These are phyloP conservation scores for Teratosphaeria destructans DNA, from an alignment of 2,329 filamentous ascomycete species.

Conservation along the genomic window DNA sequence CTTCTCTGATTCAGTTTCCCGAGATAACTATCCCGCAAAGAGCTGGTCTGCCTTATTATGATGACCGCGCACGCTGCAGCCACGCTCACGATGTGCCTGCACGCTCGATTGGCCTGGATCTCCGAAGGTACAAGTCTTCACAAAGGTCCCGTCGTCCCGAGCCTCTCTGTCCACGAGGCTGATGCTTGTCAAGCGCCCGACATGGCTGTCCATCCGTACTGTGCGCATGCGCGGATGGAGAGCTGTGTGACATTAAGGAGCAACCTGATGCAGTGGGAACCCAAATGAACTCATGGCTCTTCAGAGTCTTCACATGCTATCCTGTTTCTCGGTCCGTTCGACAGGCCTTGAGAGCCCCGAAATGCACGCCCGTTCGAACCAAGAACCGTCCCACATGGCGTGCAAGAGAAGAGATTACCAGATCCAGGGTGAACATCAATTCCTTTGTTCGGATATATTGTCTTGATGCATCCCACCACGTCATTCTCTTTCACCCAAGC, in stretches of 20 bases:
- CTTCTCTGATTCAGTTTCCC: too few species aligned
- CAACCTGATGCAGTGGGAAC: background rate
- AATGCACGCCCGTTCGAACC: background rate
- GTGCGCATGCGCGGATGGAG: background rate
- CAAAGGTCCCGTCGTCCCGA: background rate
- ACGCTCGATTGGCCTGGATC: background rate
- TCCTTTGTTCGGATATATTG: background rate
- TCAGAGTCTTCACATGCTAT: background rate
- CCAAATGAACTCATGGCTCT: background rate
- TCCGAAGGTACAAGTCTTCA: background rate
- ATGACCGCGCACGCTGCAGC: too few species aligned
- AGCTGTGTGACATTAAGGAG: background rate
- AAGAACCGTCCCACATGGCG: conserved; percentile 1
- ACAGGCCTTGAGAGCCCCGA: background rate
- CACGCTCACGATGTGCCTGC: background rate
- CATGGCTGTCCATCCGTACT: background rate
- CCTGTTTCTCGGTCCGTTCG: background rate
- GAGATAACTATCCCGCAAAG: too few species aligned
- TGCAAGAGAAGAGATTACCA: conserved; percentile 2
- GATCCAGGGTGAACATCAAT: background rate
- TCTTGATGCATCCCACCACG: background rate
- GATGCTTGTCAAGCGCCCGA: background rate
- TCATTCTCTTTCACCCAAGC: background rate
- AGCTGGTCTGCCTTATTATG: too few species aligned
- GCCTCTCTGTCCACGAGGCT: background rate